These are phyloP conservation scores for Coprinopsis marcescibilis DNA, from an alignment of 768 basidiomycete species.

Conservation along the genomic window DNA sequence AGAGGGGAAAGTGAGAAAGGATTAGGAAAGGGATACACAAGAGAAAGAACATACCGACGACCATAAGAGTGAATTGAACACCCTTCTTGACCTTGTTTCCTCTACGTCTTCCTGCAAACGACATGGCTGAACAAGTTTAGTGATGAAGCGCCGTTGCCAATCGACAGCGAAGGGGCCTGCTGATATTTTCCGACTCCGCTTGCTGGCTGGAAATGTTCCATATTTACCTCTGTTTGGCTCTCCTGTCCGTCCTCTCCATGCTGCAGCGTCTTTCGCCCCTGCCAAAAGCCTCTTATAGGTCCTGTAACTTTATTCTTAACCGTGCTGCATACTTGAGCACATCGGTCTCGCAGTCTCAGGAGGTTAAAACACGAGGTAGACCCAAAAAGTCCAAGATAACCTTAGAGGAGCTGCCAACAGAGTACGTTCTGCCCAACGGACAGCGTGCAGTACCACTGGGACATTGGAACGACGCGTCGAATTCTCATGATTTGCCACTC, in stretches of 20 bases:
- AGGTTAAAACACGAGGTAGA: conserved; percentile 12
- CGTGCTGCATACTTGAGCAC: too few relatives aligned
- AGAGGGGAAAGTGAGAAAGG: conserved; percentile 2
- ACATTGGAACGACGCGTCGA: conserved; percentile 27
- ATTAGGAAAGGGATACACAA: conserved; percentile 2
- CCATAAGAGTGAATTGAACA: conserved; percentile 96
- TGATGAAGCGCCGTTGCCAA: conserved; percentile 18
- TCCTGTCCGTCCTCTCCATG: conserved; percentile 1
- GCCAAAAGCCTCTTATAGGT: too few relatives aligned
- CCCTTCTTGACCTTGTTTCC: conserved; percentile 99
- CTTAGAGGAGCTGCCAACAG: conserved; percentile 52
- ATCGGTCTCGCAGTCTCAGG: conserved; percentile 1
- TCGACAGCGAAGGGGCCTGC: conserved; percentile 24
- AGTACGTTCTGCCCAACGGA: conserved; percentile 39
- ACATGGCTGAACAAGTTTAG: conserved; percentile 44
- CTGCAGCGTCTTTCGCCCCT: neutral
- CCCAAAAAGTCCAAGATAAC: conserved; percentile 33
- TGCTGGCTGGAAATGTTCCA: conserved; percentile 24
- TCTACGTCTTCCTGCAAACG: conserved; percentile 80
- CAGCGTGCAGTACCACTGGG: conserved; percentile 34
- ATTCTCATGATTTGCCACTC: too few relatives aligned
- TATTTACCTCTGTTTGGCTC: neutral
- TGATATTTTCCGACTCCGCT: conserved; percentile 35
- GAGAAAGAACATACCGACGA: conserved; percentile 69
- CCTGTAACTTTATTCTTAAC: too few relatives aligned